A percentile compares a stretch with the other conserved stretches of the same genome.
Evolutionary conservation across 345 rosid species (phyloP).

Genomic region (Bruguiera parviflora): DNA sequence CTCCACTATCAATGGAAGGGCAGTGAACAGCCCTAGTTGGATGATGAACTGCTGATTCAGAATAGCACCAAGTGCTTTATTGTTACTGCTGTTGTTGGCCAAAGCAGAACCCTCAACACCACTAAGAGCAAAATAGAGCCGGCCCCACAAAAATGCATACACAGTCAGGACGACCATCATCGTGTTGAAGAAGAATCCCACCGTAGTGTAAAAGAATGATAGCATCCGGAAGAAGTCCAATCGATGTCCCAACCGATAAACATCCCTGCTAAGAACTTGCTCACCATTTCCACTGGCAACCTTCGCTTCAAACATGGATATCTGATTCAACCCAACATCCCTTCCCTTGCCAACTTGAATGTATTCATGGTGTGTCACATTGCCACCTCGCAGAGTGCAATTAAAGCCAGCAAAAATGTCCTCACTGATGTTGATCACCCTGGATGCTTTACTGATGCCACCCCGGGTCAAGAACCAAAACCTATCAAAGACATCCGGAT

Average conservation of each 20-base stretch:
- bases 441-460: conserved; percentile 93
- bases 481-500: conserved; percentile 95
- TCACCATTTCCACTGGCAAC: conserved; percentile 99
- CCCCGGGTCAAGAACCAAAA: conserved; percentile 98
- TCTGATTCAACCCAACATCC: conserved; percentile 94
- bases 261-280: conserved; percentile 94
- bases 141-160: conserved; percentile 89
- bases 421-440: conserved; percentile 93
- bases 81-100: conserved; percentile 41
- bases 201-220: conserved; percentile 84
- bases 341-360: conserved; percentile 98
- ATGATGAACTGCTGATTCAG: conserved; percentile 82
- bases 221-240: conserved; percentile 93
- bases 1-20: conserved; percentile 97
- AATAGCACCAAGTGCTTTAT: conserved; percentile 58
- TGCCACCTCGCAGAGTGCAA: conserved; percentile 92
- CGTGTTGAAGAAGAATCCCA: conserved; percentile 89
- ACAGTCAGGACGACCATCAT: conserved; percentile 88
- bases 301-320: conserved; percentile 96
- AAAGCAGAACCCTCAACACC: conserved; percentile 73
- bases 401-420: conserved; percentile 98
- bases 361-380: conserved; percentile 93
- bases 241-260: conserved; percentile 89
- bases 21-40: conserved; percentile 90
- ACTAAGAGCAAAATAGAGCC: conserved; percentile 83